These are phyloP conservation scores for Lathyrus tuberosus DNA, from an alignment of 306 rosid genomes.

Conservation along the genomic window DNA sequence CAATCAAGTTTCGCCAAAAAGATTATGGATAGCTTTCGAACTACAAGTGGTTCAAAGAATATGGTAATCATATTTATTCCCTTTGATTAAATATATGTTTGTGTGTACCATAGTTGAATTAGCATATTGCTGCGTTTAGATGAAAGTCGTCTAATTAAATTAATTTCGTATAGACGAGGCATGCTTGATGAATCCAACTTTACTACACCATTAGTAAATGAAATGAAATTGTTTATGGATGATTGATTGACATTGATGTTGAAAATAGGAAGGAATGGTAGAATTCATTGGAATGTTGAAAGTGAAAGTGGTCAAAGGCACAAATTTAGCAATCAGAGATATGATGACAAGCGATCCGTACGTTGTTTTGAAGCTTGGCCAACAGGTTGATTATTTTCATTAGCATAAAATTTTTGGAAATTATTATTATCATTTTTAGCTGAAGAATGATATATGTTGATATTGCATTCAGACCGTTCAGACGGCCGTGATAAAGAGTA, in stretches of 20 bases:
- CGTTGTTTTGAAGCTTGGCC: conserved; percentile 82
- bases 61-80: conserved; percentile 50
- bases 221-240: conserved; percentile 21
- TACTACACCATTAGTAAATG: conserved; percentile 23
- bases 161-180: neutral
- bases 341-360: conserved; percentile 97
- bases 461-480: conserved; percentile 61
- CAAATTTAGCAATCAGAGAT: conserved; percentile 87
- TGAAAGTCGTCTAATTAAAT: too few relatives aligned
- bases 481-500: conserved; percentile 67
- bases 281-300: conserved; percentile 83
- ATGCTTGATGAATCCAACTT: conserved; percentile 26
- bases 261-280: conserved; percentile 70
- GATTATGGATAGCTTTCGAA: conserved; percentile 57
- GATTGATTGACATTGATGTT: conserved; percentile 47
- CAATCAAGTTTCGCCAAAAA: conserved; percentile 57
- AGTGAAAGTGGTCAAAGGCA: conserved; percentile 88
- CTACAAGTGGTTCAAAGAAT: conserved; percentile 48
- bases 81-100: conserved; percentile 27
- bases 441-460: conserved; percentile 32
- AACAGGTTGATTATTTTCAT: conserved; percentile 62
- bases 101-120: conserved; percentile 16
- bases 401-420: conserved; percentile 26
- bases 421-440: conserved; percentile 28
- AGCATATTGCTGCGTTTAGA: too few relatives aligned